phyloP scores from a whole-genome alignment of 352 stramenopile species.

The Phytopythium delawarense region DNA sequence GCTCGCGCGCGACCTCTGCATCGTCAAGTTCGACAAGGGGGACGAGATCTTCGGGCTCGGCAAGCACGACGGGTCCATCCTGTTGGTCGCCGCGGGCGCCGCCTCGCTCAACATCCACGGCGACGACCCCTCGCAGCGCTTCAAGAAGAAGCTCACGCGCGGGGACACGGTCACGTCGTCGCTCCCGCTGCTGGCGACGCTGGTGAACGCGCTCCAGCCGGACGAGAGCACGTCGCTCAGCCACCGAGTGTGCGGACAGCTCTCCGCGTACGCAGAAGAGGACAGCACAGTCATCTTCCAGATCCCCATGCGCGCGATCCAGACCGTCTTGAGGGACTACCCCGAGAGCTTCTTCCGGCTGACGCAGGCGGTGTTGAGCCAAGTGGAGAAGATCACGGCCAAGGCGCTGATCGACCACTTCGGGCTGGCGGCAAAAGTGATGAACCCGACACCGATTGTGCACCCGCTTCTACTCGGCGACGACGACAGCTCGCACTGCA shows the following conservation, averaged over 20 bases:
- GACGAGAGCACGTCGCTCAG: conserved; percentile 17
- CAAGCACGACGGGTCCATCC: conserved; percentile 66
- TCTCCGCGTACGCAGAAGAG: conserved; percentile 49
- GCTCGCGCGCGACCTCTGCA: conserved; percentile 54
- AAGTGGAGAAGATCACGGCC: conserved; percentile 80
- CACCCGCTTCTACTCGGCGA: conserved; percentile 15
- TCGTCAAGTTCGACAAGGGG: conserved; percentile 39
- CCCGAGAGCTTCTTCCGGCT: conserved; percentile 74
- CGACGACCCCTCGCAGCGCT: conserved; percentile 26
- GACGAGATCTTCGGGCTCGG: conserved; percentile 56
- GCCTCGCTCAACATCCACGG: conserved; percentile 59
- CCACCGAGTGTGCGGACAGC: conserved; percentile 46
- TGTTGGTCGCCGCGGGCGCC: conserved; percentile 62
- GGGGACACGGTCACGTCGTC: conserved; percentile 77
- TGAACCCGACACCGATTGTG: conserved; percentile 30
- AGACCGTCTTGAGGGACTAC: conserved; percentile 46
- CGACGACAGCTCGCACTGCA: conserved; percentile 6
- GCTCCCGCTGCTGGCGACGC: conserved; percentile 50
- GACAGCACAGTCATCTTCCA: conserved; percentile 58
- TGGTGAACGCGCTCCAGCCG: conserved; percentile 41
- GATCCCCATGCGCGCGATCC: conserved; percentile 47
- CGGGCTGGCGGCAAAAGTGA: conserved; percentile 45
- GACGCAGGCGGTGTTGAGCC: conserved; percentile 63
- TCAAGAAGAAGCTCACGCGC: conserved; percentile 44
- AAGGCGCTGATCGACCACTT: conserved; percentile 84